Conservation (phyloP, 129 eudicot species). For the Artemisia argyi region DNA sequence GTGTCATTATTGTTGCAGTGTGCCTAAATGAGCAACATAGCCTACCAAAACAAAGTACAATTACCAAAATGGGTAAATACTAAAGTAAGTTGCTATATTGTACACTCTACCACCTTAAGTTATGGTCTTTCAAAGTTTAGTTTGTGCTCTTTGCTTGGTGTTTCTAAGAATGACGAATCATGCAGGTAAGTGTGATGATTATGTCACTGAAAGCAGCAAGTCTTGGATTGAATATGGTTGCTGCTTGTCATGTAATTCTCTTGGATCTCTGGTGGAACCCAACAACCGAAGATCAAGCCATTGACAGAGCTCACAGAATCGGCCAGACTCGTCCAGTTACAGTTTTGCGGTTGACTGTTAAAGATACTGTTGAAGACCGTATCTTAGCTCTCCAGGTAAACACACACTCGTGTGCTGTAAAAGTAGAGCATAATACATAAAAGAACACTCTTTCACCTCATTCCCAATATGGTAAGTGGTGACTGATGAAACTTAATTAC, state of each 20-base stretch:
- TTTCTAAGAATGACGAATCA: background rate
- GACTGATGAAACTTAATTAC: no score
- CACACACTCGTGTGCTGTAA: no score
- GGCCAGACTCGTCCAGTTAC: constrained; percentile 99
- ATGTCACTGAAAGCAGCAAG: constrained; percentile 99
- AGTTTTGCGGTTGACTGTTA: constrained; percentile 88
- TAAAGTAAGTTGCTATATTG: no score
- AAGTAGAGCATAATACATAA: no score
- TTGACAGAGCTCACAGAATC: constrained; percentile 95
- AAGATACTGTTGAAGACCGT: constrained; percentile 97
- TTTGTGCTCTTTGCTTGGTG: background rate
- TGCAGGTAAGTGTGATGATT: constrained; percentile 85
- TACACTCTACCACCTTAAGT: background rate
- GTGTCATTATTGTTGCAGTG: no score
- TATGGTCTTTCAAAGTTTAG: background rate
- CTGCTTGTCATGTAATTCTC: constrained; percentile 92
- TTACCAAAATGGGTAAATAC: no score
- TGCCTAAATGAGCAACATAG: no score
- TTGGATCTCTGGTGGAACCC: constrained; percentile 99
- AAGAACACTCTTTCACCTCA: no score
- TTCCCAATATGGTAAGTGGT: no score
- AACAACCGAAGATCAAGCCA: constrained; percentile 98
- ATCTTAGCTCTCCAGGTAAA: constrained; percentile 95
- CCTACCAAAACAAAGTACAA: no score
- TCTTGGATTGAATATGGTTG: constrained; percentile 97